These are phyloP conservation scores for Aureobasidium vineae DNA, from an alignment of 2,329 filamentous ascomycete species.

Conservation along the genomic window DNA sequence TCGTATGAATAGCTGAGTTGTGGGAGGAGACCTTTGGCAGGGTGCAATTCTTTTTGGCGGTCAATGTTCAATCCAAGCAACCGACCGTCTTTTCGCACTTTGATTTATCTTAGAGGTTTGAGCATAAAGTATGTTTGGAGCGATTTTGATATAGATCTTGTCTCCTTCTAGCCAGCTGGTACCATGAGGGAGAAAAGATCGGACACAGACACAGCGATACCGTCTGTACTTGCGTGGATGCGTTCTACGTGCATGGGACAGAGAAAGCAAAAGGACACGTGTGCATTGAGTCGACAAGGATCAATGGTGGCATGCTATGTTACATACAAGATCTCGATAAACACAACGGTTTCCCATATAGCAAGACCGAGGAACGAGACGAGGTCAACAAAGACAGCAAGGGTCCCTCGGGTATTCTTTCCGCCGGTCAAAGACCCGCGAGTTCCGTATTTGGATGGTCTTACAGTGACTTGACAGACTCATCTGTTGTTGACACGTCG, in stretches of 20 bases:
- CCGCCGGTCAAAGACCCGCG: not conserved
- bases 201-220: not conserved
- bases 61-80: not conserved
- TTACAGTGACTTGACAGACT: not conserved
- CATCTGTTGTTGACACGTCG: not conserved
- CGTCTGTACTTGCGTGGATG: not conserved
- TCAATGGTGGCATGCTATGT: not conserved
- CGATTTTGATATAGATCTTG: too few species aligned
- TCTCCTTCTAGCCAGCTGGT: not conserved
- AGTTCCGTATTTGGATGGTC: not conserved
- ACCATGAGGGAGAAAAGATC: not conserved
- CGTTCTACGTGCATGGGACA: not conserved
- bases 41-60: not conserved
- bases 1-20: not conserved
- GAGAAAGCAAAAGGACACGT: not conserved
- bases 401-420: constrained; percentile 6
- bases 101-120: not conserved
- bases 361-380: not conserved
- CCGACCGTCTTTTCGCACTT: not conserved
- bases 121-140: too few species aligned
- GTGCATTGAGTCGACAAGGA: not conserved
- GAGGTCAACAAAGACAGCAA: not conserved
- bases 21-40: not conserved
- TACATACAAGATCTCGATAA: constrained; percentile 1
- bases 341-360: not conserved